A percentile compares a stretch with the other conserved stretches of the same genome.
phyloP scores from a whole-genome alignment of 208 protist species.

The Trypanosomatidae sp. region DNA sequence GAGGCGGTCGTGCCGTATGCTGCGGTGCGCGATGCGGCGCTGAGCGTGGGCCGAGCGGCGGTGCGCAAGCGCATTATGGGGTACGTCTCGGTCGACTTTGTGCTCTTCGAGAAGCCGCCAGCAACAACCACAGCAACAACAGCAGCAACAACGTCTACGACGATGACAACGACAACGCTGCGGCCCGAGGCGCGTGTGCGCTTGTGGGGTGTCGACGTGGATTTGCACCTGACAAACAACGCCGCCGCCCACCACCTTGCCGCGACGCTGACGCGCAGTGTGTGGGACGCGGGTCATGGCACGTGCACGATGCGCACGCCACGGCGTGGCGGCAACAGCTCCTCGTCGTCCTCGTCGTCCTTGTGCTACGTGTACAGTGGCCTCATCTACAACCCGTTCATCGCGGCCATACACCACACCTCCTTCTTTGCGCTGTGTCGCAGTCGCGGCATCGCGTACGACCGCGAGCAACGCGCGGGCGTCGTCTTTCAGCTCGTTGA shows the following conservation, averaged over 20 bases:
- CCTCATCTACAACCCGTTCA: slow-evolving; percentile 80
- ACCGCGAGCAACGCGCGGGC: slow-evolving; percentile 26
- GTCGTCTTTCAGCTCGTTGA: slow-evolving; percentile 83
- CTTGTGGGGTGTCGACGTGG: slow-evolving; percentile 87
- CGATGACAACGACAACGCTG: background rate
- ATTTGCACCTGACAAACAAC: slow-evolving; percentile 73
- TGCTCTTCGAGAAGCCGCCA: slow-evolving; percentile 16
- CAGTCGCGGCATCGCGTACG: slow-evolving; percentile 51
- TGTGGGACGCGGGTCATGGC: slow-evolving; percentile 15
- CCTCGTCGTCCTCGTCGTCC: background rate
- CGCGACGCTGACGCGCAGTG: slow-evolving; percentile 12
- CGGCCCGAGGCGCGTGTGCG: background rate
- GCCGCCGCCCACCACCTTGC: slow-evolving; percentile 59
- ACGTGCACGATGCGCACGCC: too few relatives aligned
- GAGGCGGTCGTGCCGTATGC: slow-evolving; percentile 26
- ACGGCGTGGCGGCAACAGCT: too few relatives aligned
- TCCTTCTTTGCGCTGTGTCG: slow-evolving; percentile 80
- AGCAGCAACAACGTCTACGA: slow-evolving; percentile 3
- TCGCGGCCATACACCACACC: slow-evolving; percentile 61
- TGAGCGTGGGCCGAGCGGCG: slow-evolving; percentile 52
- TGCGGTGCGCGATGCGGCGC: slow-evolving; percentile 44
- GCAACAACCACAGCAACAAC: background rate
- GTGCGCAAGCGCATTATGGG: slow-evolving; percentile 77
- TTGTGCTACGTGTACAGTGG: slow-evolving; percentile 81
- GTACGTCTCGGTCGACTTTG: slow-evolving; percentile 83